Percentiles rank a stretch among this genome's conserved stretches.
These are phyloP conservation scores for Platanthera zijinensis DNA, from an alignment of 106 monocot species.

Conservation along the genomic window DNA sequence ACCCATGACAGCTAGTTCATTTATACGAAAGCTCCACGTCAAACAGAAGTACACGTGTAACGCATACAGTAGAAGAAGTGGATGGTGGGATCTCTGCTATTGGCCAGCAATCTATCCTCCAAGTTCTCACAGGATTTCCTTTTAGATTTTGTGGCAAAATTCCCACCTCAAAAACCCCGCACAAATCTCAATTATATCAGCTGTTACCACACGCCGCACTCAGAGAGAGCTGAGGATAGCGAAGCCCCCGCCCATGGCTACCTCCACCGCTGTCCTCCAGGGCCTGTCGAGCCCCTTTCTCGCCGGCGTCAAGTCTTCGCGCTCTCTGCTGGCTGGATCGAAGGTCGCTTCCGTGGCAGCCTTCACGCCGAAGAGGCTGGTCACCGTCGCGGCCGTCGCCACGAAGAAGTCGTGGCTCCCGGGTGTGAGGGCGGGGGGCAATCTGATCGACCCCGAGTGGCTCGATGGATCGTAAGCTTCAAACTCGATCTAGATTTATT, in stretches of 20 bases:
- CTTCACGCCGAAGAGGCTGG: slow-evolving; percentile 9
- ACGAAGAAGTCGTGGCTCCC: slow-evolving; percentile 95
- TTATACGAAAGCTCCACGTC: too few species aligned
- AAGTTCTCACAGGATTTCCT: slow-evolving; percentile 36
- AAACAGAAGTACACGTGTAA: slow-evolving; percentile 24
- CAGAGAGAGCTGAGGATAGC: background rate
- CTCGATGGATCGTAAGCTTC: slow-evolving; percentile 92
- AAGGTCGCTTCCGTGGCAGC: slow-evolving; percentile 1
- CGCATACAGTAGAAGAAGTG: slow-evolving; percentile 14
- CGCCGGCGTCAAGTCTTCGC: slow-evolving; percentile 34
- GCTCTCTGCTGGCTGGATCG: slow-evolving; percentile 26
- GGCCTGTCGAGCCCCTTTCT: slow-evolving; percentile 64
- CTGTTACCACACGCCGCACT: background rate
- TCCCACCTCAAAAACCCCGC: slow-evolving; percentile 10
- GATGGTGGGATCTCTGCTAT: slow-evolving; percentile 58
- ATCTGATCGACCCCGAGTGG: slow-evolving; percentile 83
- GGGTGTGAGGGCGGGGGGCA: slow-evolving; percentile 53
- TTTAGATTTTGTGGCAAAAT: slow-evolving; percentile 32
- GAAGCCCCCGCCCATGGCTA: slow-evolving; percentile 38
- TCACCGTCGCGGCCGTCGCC: slow-evolving; percentile 41
- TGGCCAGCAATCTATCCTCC: slow-evolving; percentile 84
- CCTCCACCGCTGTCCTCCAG: slow-evolving; percentile 69
- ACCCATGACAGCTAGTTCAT: too few species aligned
- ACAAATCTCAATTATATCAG: slow-evolving; percentile 5
- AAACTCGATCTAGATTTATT: background rate